Conservation (phyloP, 805 yeast genomes). For the Allodekkera sacchari region DNA sequence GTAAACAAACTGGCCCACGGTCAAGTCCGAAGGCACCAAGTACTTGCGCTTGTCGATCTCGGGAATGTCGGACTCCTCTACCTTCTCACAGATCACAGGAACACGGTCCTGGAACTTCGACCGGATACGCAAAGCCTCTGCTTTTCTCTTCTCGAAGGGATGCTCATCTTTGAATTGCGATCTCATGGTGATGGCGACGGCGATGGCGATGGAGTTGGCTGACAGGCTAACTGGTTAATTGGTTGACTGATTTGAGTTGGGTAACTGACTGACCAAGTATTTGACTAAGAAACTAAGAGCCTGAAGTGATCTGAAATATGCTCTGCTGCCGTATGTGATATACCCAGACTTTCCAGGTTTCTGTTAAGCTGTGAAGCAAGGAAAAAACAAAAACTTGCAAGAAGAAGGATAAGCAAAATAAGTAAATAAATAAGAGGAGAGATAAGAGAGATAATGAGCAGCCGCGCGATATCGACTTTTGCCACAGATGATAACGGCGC, state of each 20-base stretch:
- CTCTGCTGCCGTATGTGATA: not conserved
- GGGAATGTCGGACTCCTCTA: conserved; percentile 91
- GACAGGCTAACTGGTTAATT: not conserved
- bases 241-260: not conserved
- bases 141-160: conserved; percentile 90
- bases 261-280: not conserved
- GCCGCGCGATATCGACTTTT: no score
- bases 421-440: no score
- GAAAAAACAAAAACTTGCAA: no score
- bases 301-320: not conserved
- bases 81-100: conserved; percentile 96
- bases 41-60: conserved; percentile 96
- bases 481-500: no score
- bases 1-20: conserved; percentile 97
- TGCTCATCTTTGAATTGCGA: conserved; percentile 93
- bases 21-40: conserved; percentile 89
- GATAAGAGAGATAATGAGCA: no score
- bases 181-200: conserved; percentile 43
- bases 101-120: conserved; percentile 86
- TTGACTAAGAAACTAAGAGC: not conserved
- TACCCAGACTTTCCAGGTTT: not conserved
- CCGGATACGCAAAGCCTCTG: conserved; percentile 86
- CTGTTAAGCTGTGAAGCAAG: not conserved
- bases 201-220: not conserved
- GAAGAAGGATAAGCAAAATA: no score